These are phyloP conservation scores for Pythium rhizo-oryzae DNA, from an alignment of 352 stramenopile species.

Conservation along the genomic window DNA sequence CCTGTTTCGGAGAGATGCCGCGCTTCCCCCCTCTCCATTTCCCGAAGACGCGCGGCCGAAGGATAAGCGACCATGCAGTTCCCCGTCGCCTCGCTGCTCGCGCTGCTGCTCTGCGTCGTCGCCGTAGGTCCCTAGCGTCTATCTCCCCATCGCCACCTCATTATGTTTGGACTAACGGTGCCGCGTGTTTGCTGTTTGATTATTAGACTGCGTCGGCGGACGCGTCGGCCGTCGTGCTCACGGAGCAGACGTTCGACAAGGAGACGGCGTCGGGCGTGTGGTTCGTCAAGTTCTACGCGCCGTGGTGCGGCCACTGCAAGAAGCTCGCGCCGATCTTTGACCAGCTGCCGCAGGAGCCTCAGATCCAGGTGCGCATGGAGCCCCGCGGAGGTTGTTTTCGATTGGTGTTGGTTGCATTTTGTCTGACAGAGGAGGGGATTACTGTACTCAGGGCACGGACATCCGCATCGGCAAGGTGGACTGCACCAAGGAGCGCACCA, in stretches of 20 bases:
- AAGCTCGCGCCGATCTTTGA: constrained; percentile 71
- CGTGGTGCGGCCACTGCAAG: constrained; percentile 87
- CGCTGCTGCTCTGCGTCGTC: constrained; percentile 22
- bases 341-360: constrained; percentile 45
- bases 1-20: background rate
- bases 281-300: constrained; percentile 88
- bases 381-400: too few relatives aligned
- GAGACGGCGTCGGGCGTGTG: constrained; percentile 57
- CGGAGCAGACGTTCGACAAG: constrained; percentile 51
- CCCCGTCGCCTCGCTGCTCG: constrained; percentile 19
- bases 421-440: too few relatives aligned
- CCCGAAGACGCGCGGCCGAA: constrained; percentile 15
- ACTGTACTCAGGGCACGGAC: constrained; percentile 25
- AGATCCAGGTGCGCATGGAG: constrained; percentile 36
- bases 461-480: constrained; percentile 74
- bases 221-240: constrained; percentile 25
- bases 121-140: background rate
- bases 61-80: constrained; percentile 21
- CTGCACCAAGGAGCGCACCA: constrained; percentile 69
- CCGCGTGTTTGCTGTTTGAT: background rate
- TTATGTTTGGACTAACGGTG: background rate
- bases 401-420: background rate
- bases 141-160: background rate
- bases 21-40: background rate
- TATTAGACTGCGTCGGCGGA: constrained; percentile 14